Percentiles rank a stretch among this genome's conserved stretches.
These are phyloP conservation scores for Cytospora leucostoma DNA, from an alignment of 2,329 filamentous ascomycete species.

Conservation along the genomic window DNA sequence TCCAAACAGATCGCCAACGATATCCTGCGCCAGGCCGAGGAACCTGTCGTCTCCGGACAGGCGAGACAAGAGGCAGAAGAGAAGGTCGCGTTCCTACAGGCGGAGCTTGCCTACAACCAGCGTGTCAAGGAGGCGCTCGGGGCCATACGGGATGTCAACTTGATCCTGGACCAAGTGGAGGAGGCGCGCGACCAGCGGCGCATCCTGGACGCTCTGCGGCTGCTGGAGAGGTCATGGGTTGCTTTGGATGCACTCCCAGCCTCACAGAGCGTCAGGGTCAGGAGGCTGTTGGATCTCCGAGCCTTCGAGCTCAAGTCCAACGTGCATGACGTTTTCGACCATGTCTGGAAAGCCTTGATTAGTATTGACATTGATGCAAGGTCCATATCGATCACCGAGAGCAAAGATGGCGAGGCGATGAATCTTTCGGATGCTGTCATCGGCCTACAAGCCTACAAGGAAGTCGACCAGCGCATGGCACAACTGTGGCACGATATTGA, in stretches of 20 bases:
- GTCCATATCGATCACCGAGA: conserved; percentile 57
- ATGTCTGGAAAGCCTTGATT: conserved; percentile 72
- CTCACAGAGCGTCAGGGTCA: conserved; percentile 62
- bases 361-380: conserved; percentile 58
- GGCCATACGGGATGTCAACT: conserved; percentile 58
- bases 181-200: conserved; percentile 54
- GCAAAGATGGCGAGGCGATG: conserved; percentile 54
- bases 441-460: conserved; percentile 60
- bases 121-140: conserved; percentile 55
- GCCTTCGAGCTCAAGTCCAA: conserved; percentile 66
- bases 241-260: conserved; percentile 61
- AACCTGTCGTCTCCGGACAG: conserved; percentile 55
- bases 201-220: conserved; percentile 57
- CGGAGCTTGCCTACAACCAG: conserved; percentile 60
- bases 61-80: conserved; percentile 54
- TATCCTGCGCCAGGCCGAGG: conserved; percentile 77
- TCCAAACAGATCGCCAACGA: conserved; percentile 78
- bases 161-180: conserved; percentile 64
- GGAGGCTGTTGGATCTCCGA: conserved; percentile 65
- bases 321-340: conserved; percentile 66
- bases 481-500: conserved; percentile 66
- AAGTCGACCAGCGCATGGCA: conserved; percentile 60
- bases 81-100: conserved; percentile 57
- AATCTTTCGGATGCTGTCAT: conserved; percentile 55
- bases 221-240: conserved; percentile 60